Base-by-base conservation (phyloP, 495 filamentous ascomycete species). In the Penicillium psychrofluorescens region DNA sequence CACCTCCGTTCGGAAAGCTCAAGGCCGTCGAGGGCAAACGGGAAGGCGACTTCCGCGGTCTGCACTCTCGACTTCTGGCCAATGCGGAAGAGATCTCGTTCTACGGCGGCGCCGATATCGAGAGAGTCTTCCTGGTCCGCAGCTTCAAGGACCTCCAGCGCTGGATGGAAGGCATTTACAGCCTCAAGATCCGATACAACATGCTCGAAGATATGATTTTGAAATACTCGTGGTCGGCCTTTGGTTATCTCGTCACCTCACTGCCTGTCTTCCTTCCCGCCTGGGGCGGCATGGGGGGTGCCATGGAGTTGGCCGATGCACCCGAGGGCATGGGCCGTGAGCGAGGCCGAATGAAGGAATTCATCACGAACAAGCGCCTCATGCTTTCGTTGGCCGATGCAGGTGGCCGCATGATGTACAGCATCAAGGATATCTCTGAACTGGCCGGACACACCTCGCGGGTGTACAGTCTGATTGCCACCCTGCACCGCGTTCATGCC, bases 31-130 rank as follows among this genome's bases (percentile, higher is more conserved):
- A 97, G 67, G 91, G 87, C 27, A 83, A 86, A 36, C 86, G 84
- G 45, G 94, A 99, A 60, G 94, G 94, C 11, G 90, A 96, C 48
- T 97, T 97, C 65, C 76, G 92, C 46, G 82, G 84, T 7, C 63
- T 96, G 4, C 94, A 99, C 64, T 81, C 91, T 9, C 78, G 94
- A 32, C 72, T 99, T 1, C 88, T 99, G 45, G 90, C 90, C 27
- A 99, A 99, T 61, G 91, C 94, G 15, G 94, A 99, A 66, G 94
- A 99, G 59, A 82, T 99, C n/a, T 92, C 94, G 7, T 99, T 99
- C 62, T 99, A 99, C 55, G 88, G 88, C 28, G 94, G 94, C 39
- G 86, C 90, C 9, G 85, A 89, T 48, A 95, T 89, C 68, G 94
- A 99, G 63, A 89, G 87, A 58, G 75, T 79, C 1, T 92, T 95